Conservation (phyloP, 257 asterid genomes). For the Nicotiana tabacum region DNA sequence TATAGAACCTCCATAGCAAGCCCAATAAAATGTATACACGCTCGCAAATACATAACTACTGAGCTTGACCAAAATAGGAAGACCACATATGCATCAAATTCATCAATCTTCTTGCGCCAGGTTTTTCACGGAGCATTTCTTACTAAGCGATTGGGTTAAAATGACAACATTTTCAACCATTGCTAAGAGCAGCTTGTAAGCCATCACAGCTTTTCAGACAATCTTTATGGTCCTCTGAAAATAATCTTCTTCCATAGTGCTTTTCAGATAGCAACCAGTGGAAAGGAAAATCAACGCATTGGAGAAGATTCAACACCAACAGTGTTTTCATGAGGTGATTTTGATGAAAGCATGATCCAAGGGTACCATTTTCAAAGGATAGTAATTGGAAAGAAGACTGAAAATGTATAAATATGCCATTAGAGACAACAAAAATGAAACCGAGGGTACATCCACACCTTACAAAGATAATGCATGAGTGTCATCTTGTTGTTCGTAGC, state of each 20-base stretch:
- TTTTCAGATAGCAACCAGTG: background rate
- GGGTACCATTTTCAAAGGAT: background rate
- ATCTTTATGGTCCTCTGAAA: background rate
- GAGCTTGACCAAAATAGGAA: background rate
- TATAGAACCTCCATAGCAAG: background rate
- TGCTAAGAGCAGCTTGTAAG: background rate
- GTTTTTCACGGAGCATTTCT: background rate
- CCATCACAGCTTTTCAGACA: background rate
- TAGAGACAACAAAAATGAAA: background rate
- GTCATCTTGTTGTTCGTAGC: constrained; percentile 93
- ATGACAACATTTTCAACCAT: background rate
- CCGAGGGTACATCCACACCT: constrained; percentile 48
- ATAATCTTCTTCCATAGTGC: background rate
- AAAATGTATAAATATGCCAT: background rate
- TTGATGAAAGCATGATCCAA: background rate
- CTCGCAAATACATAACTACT: background rate
- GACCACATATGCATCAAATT: background rate
- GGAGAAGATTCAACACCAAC: background rate
- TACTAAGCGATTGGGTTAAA: background rate
- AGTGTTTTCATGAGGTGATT: background rate
- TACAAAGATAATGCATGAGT: constrained; percentile 98
- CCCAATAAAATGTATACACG: background rate
- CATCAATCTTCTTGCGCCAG: background rate
- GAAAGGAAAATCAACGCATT: background rate
- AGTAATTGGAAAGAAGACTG: background rate